phyloP scores from a whole-genome alignment of 345 rosid species.

The Lumnitzera racemosa region DNA sequence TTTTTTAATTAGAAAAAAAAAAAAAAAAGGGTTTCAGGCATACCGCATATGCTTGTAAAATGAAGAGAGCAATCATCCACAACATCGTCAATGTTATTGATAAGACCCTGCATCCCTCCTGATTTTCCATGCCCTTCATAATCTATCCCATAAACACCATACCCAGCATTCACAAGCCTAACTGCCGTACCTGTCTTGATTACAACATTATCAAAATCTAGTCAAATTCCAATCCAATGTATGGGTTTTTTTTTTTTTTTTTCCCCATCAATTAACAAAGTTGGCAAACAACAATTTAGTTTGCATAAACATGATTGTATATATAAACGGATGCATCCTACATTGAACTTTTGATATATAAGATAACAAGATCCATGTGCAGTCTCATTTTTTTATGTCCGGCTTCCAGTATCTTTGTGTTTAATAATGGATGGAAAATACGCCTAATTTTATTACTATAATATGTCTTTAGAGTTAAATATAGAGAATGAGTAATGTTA shows the following conservation, averaged over 20 bases:
- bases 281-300: no score
- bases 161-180: constrained; percentile 55
- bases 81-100: constrained; percentile 39
- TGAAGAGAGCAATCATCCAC: constrained; percentile 52
- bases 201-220: not conserved
- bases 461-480: not conserved
- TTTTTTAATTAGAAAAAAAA: no score
- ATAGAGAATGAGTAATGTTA: constrained; percentile 6
- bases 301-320: no score
- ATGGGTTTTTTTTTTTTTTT: no score
- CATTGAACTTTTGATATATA: not conserved
- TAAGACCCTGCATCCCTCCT: constrained; percentile 38
- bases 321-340: no score
- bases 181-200: constrained; percentile 45
- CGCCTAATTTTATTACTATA: no score
- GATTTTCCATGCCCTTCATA: constrained; percentile 92
- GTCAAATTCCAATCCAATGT: no score
- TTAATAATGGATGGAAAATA: no score
- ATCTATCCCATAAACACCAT: constrained; percentile 64
- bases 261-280: no score
- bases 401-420: no score
- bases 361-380: not conserved
- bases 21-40: not conserved
- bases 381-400: no score
- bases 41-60: constrained; percentile 53